Percentiles rank a stretch among this genome's conserved stretches.
These are phyloP conservation scores for Ogataea haglerorum DNA, from an alignment of 805 yeast genomes.

Conservation along the genomic window DNA sequence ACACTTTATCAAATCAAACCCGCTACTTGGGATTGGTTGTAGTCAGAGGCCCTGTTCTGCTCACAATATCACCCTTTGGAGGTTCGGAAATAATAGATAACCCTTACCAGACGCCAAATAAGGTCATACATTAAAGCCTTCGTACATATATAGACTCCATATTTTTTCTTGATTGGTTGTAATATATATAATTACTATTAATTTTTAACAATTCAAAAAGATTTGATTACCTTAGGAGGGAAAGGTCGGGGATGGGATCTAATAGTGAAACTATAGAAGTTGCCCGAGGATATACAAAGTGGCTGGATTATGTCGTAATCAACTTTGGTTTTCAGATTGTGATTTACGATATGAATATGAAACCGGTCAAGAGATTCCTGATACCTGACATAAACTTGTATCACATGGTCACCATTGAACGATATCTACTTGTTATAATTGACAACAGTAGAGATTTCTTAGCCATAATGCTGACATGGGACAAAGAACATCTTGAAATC, in stretches of 20 bases:
- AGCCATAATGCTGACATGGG: neutral
- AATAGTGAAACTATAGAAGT: too few relatives aligned
- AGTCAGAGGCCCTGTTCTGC: conserved; percentile 77
- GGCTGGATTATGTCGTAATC: too few relatives aligned
- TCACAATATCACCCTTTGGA: conserved; percentile 69
- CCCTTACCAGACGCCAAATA: conserved; percentile 44
- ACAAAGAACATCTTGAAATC: neutral
- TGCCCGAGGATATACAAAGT: too few relatives aligned
- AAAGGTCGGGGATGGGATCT: too few relatives aligned
- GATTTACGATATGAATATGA: neutral
- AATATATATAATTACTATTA: too few relatives aligned
- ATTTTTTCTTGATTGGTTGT: too few relatives aligned
- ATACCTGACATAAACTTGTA: neutral
- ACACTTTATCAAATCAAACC: conserved; percentile 48
- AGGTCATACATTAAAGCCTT: neutral
- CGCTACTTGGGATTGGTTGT: conserved; percentile 76
- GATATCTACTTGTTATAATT: neutral
- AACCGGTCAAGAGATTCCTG: neutral
- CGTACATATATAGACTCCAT: too few relatives aligned
- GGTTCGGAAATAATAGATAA: conserved; percentile 70
- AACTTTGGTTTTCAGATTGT: too few relatives aligned
- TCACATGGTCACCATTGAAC: neutral
- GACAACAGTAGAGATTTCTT: neutral
- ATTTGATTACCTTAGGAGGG: too few relatives aligned
- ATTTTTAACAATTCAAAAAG: too few relatives aligned